A percentile compares a stretch with the other conserved stretches of the same genome.
These are phyloP conservation scores for Ceratocystis cacaofunesta DNA, from an alignment of 2,329 filamentous ascomycete species.

Conservation along the genomic window DNA sequence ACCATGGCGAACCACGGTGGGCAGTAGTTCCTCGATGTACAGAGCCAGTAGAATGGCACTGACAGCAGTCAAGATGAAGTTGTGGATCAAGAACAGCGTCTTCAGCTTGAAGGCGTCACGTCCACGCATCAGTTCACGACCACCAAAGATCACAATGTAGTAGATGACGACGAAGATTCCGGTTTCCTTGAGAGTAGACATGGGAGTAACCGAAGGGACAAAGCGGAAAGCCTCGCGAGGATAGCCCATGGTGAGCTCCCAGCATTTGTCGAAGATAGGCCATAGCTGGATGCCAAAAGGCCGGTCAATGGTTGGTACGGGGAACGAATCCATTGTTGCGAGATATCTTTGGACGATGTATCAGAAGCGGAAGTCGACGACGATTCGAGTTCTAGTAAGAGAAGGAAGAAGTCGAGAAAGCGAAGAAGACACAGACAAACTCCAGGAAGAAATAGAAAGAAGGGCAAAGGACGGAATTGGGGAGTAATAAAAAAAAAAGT, in stretches of 20 bases:
- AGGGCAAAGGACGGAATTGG: background rate
- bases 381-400: background rate
- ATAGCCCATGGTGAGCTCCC: conserved; percentile 62
- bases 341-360: background rate
- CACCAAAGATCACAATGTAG: conserved; percentile 87
- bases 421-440: background rate
- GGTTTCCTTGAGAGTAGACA: conserved; percentile 80
- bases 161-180: conserved; percentile 70
- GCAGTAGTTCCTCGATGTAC: conserved; percentile 81
- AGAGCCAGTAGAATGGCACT: conserved; percentile 66
- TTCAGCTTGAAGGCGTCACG: conserved; percentile 76
- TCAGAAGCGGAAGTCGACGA: background rate
- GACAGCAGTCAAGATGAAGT: conserved; percentile 81
- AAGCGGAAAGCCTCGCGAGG: conserved; percentile 78
- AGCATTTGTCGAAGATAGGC: conserved; percentile 87
- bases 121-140: conserved; percentile 81
- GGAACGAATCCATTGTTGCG: conserved; percentile 15
- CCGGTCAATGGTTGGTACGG: conserved; percentile 65
- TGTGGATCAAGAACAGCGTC: conserved; percentile 83
- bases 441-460: conserved; percentile 3
- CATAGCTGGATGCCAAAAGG: conserved; percentile 86
- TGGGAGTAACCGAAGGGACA: conserved; percentile 62
- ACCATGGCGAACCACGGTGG: conserved; percentile 64
- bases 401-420: conserved; percentile 1
- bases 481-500: conserved; percentile 2